A percentile compares a stretch with the other conserved stretches of the same genome.
These are phyloP conservation scores for Naganishia sp. DNA, from an alignment of 1,284 basidiomycete genomes.

Conservation along the genomic window DNA sequence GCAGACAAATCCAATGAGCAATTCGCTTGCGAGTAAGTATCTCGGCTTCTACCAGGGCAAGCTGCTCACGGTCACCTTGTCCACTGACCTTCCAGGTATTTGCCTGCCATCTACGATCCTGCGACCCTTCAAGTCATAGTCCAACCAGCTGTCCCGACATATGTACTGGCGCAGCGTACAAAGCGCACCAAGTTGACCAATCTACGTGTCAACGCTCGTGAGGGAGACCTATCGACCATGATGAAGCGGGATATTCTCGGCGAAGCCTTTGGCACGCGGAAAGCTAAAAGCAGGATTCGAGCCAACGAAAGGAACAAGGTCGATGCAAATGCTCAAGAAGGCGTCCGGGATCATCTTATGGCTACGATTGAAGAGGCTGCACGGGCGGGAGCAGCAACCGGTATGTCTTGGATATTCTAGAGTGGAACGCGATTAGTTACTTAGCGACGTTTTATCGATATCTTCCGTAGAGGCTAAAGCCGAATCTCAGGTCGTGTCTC, in stretches of 20 bases:
- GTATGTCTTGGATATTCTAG: slow-evolving; percentile 53
- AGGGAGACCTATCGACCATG: slow-evolving; percentile 38
- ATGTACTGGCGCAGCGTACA: slow-evolving; percentile 73
- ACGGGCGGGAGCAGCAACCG: slow-evolving; percentile 65
- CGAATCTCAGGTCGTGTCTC: slow-evolving; percentile 64
- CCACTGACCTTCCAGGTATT: slow-evolving; percentile 44
- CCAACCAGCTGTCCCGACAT: slow-evolving; percentile 66
- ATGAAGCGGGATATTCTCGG: slow-evolving; percentile 76
- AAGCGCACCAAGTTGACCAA: slow-evolving; percentile 67
- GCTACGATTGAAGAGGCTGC: slow-evolving; percentile 74
- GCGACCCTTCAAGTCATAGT: slow-evolving; percentile 67
- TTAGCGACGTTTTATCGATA: neutral
- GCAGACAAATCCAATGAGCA: slow-evolving; percentile 58
- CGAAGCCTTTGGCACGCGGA: slow-evolving; percentile 88
- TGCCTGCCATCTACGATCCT: slow-evolving; percentile 62
- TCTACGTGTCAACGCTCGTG: slow-evolving; percentile 24
- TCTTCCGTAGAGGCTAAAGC: slow-evolving; percentile 61
- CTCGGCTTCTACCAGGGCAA: neutral
- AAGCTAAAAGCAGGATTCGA: slow-evolving; percentile 79
- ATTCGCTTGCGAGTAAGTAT: slow-evolving; percentile 55
- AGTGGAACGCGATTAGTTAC: too few species aligned
- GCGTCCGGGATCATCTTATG: slow-evolving; percentile 74
- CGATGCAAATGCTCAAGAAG: slow-evolving; percentile 79
- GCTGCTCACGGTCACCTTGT: neutral
- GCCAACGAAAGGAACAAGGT: slow-evolving; percentile 83